Base-by-base conservation (phyloP, 768 basidiomycete species). In the Agrocybe praecox region DNA sequence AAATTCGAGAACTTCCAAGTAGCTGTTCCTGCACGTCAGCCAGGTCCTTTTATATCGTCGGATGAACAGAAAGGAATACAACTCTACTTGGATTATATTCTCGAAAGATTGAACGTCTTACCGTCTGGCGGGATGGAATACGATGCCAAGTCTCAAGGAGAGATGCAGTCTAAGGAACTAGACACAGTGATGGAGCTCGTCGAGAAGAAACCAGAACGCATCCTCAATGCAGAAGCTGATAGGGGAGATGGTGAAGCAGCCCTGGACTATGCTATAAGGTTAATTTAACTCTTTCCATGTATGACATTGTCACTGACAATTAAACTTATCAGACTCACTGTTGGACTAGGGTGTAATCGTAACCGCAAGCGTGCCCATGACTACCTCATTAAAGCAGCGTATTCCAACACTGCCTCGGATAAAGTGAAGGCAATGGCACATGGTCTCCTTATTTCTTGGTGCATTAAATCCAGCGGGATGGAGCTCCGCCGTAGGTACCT, bases 371-470 rank as follows among this genome's bases (percentile, higher is more conserved):
- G 49, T 29, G 52, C 60, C 5, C 52, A 60, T 14, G 57, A 46
- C 21, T 64, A 64, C 36, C 53, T 64, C 19, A 48, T 61, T 46
- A 64, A 61, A 49, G 60, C 63, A 15, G 36, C 51, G 24, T 45
- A 44, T 36, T 26, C 49, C 7, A 51, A 48, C n/a, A 49, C 18
- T 17, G 52, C 58, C 5, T 46, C 63, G 2, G 58, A 53, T 33
- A 46, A 19, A 8, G 21, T 60, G 50, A 59, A 60, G 19, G 55
- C 53, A 2, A 55, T 48, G 11, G 56, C 56, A 1, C 63, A 64
- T 22, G 60, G 55, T 22, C 23, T 53, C 8, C 63, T 64, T 50
- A 56, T 64, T 19, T 18, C 55, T 22, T 64, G 63, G 63, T 57
- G 59, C 23, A 14, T 32, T 24, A 18, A 29, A 2, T 11, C 52